These are phyloP conservation scores for Macrolepiota dolichaula DNA, from an alignment of 768 basidiomycete genomes.

Conservation along the genomic window DNA sequence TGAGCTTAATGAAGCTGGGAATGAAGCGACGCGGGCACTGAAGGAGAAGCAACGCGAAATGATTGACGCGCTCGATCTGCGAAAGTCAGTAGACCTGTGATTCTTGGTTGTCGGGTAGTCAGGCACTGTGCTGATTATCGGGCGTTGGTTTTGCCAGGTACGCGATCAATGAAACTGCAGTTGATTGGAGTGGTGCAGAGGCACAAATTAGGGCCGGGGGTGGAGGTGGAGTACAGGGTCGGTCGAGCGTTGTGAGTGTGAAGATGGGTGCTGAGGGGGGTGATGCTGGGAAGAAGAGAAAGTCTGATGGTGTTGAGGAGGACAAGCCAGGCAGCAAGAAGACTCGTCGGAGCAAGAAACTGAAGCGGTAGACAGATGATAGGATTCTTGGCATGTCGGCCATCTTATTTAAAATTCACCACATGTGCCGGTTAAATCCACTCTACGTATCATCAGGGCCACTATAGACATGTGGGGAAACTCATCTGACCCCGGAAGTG, in stretches of 20 bases:
- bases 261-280: slow-evolving; percentile 42
- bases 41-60: slow-evolving; percentile 82
- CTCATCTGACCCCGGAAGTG: not conserved
- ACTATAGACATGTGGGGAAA: not conserved
- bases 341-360: slow-evolving; percentile 45
- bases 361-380: slow-evolving; percentile 28
- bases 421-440: not conserved
- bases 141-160: slow-evolving; percentile 41
- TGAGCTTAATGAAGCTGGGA: slow-evolving; percentile 77
- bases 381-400: not conserved
- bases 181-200: slow-evolving; percentile 78
- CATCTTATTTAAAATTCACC: not conserved
- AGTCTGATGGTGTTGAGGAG: slow-evolving; percentile 33
- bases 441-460: not conserved
- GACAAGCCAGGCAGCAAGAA: slow-evolving; percentile 35
- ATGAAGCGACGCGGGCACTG: slow-evolving; percentile 62
- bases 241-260: slow-evolving; percentile 75
- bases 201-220: slow-evolving; percentile 57
- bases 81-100: slow-evolving; percentile 58
- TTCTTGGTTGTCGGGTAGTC: slow-evolving; percentile 6
- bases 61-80: slow-evolving; percentile 84
- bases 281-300: slow-evolving; percentile 48
- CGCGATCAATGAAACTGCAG: slow-evolving; percentile 65
- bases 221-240: slow-evolving; percentile 38
- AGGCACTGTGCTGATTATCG: slow-evolving; percentile 7